A percentile compares a stretch with the other conserved stretches of the same genome.
Evolutionary conservation across 345 rosid genomes (phyloP).

Genomic region (Corymbia maculata): DNA sequence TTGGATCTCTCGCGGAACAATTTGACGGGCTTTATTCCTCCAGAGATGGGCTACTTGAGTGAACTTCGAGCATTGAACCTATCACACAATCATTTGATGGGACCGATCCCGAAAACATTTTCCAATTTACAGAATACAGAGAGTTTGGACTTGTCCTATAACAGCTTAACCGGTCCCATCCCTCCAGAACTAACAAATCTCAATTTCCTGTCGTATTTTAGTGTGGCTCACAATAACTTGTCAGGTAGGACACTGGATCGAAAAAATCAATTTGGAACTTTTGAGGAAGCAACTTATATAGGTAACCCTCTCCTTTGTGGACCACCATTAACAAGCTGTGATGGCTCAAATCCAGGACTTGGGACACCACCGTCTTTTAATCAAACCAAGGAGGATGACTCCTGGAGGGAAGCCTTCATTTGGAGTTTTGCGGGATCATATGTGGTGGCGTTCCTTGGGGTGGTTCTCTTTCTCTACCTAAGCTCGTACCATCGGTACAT

Average conservation of each 20-base stretch:
- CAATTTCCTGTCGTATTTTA: background rate
- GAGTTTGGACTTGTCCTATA: background rate
- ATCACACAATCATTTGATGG: background rate
- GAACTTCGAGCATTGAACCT: background rate
- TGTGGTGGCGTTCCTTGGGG: background rate
- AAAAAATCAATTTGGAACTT: background rate
- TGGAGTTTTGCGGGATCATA: background rate
- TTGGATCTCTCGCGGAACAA: background rate
- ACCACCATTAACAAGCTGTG: background rate
- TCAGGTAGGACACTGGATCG: rapidly evolving
- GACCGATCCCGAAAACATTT: background rate
- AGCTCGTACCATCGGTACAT: background rate
- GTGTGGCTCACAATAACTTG: background rate
- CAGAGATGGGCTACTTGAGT: background rate
- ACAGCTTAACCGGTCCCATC: background rate
- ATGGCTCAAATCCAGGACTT: rapidly evolving
- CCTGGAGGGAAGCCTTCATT: rapidly evolving
- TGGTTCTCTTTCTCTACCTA: background rate
- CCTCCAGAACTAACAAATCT: background rate
- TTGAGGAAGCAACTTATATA: background rate
- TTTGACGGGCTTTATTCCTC: background rate
- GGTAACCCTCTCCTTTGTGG: background rate
- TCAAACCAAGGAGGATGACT: rapidly evolving
- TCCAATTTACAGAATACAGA: background rate
- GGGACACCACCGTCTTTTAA: background rate